Percentiles rank a stretch among this genome's conserved stretches.
These are phyloP conservation scores for Wickerhamiella australiensis DNA, from an alignment of 805 yeast species.

Conservation along the genomic window DNA sequence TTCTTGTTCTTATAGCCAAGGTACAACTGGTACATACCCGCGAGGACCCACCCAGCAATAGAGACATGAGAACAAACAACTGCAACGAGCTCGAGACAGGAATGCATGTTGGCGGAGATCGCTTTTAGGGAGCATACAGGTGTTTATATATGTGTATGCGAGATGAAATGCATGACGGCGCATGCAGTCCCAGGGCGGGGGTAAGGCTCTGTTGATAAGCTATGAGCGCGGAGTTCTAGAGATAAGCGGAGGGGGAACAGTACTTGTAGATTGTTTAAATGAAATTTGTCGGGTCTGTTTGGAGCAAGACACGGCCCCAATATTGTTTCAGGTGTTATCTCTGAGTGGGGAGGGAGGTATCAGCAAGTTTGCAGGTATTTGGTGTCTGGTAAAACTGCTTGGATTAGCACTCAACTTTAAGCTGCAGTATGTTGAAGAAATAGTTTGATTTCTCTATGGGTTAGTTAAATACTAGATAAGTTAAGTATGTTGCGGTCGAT, in stretches of 20 bases:
- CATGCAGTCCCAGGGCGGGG: not conserved
- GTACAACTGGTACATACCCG: slow-evolving; percentile 26
- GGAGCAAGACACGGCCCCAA: too few relatives aligned
- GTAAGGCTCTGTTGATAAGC: not conserved
- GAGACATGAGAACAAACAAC: slow-evolving; percentile 21
- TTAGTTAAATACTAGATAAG: too few relatives aligned
- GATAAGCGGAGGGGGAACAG: too few relatives aligned
- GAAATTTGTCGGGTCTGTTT: too few relatives aligned
- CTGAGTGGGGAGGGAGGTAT: too few relatives aligned
- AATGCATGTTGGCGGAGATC: not conserved
- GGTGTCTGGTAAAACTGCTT: too few relatives aligned
- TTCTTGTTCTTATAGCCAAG: slow-evolving; percentile 22
- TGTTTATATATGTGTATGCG: not conserved
- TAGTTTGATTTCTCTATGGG: too few relatives aligned
- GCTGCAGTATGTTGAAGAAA: too few relatives aligned
- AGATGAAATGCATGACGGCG: not conserved
- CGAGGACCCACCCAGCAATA: slow-evolving; percentile 24
- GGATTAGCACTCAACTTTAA: too few relatives aligned
- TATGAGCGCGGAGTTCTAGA: not conserved
- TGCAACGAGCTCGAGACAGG: slow-evolving; percentile 16
- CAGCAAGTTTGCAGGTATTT: too few relatives aligned
- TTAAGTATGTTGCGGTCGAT: not conserved
- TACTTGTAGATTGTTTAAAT: too few relatives aligned
- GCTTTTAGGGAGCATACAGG: not conserved
- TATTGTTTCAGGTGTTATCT: too few relatives aligned